Conservation (phyloP, 2,329 filamentous ascomycete species). For the Cytospora paraplurivora region DNA sequence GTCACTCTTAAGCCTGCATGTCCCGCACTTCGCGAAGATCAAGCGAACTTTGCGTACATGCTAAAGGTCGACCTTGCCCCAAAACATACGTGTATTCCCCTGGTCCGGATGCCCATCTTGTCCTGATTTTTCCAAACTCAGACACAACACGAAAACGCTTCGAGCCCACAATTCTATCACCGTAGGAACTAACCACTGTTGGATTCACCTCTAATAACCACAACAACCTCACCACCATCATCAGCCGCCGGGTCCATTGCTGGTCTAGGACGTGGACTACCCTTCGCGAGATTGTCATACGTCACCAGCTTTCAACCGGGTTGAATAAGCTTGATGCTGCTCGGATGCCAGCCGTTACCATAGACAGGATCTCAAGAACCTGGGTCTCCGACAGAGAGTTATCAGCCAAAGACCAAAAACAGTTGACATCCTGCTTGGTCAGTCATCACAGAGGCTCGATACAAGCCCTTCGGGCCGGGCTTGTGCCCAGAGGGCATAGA, state of each 20-base stretch:
- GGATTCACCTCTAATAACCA: slow-evolving; percentile 26
- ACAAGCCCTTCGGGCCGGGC: slow-evolving; percentile 42
- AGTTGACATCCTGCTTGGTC: slow-evolving; percentile 43
- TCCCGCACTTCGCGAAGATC: slow-evolving; percentile 43
- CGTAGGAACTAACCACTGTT: slow-evolving; percentile 15
- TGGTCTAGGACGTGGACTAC: slow-evolving; percentile 6
- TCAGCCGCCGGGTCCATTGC: slow-evolving; percentile 27
- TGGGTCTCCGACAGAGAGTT: slow-evolving; percentile 50
- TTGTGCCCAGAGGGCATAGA: slow-evolving; percentile 44
- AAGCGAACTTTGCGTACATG: slow-evolving; percentile 39
- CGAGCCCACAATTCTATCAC: slow-evolving; percentile 30
- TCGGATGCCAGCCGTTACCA: slow-evolving; percentile 56
- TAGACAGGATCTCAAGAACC: slow-evolving; percentile 54
- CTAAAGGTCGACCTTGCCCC: slow-evolving; percentile 41
- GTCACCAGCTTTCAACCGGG: slow-evolving; percentile 23
- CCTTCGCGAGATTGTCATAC: slow-evolving; percentile 19
- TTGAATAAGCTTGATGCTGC: slow-evolving; percentile 47
- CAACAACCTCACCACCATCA: slow-evolving; percentile 18
- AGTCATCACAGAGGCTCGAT: slow-evolving; percentile 42
- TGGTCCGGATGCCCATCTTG: slow-evolving; percentile 34
- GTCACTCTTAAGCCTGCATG: slow-evolving; percentile 47
- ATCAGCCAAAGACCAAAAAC: slow-evolving; percentile 43
- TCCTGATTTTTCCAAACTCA: slow-evolving; percentile 42
- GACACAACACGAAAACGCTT: slow-evolving; percentile 37
- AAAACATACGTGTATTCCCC: slow-evolving; percentile 33